Base-by-base conservation (phyloP, 495 filamentous ascomycete species). In the Annulohypoxylon stygium region DNA sequence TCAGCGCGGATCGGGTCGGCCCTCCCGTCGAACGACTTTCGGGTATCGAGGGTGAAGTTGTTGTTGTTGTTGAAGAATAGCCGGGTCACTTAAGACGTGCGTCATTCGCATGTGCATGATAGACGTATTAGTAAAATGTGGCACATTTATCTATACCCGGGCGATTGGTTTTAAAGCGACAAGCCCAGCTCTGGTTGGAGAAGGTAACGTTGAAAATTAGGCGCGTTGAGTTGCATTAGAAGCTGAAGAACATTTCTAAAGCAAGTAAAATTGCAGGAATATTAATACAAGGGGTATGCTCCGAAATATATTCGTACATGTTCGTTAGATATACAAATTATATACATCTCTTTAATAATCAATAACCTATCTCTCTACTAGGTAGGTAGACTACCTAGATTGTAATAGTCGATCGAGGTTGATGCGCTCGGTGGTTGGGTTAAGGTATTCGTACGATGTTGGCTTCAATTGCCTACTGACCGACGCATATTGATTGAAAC, bases 81-180 rank as follows among this genome's bases (percentile, higher is more conserved):
- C 72, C 63, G 67, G 67, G 63, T 60, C 59, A 55, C 63, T 50
- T 20, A 58, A 58, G 67, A 65, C 30, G 67, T 75, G 72, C 72
- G 72, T 75, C 67, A 75, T 67, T 61, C 62, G 50, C 57, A 67
- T 74, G 53, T 37, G 67, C 71, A 67, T 63, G 66, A 64, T 63
- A 62, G 62, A 26, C 48, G 57, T 23, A 23, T 65, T 43, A 45
- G 60, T 63, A 53, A 47, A 63, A 58, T 74, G 67, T 70, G 67
- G 58, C 58, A 70, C 57, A 65, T 69, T 66, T 43, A 70, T 67
- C 67, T 74, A 74, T 70, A 74, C 71, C 71, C 71, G 71, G 67
- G 61, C 67, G 67, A 74, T 50, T 74, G 71, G 71, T 70, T 74
- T 73, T 61, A 58, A 63, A 74, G 34, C 62, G 57, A 67, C 48